These are phyloP conservation scores for Boletus tomentosulus DNA, from an alignment of 768 basidiomycete species.

Conservation along the genomic window DNA sequence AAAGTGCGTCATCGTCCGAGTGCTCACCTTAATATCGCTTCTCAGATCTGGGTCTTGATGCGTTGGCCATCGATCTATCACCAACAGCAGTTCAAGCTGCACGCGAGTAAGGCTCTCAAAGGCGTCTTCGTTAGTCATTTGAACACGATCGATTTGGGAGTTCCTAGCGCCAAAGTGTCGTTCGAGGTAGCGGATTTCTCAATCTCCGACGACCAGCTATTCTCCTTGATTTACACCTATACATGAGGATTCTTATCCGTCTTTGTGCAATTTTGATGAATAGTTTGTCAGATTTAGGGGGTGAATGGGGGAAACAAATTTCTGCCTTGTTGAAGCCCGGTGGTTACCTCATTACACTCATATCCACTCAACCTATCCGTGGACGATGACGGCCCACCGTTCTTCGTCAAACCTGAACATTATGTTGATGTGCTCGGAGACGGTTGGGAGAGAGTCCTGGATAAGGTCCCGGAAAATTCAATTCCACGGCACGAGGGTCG, in stretches of 20 bases:
- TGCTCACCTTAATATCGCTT: slow-evolving; percentile 7
- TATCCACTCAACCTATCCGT: slow-evolving; percentile 48
- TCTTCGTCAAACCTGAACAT: slow-evolving; percentile 52
- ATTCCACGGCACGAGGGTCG: slow-evolving; percentile 40
- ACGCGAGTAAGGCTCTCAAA: slow-evolving; percentile 14
- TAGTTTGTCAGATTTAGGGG: slow-evolving; percentile 41
- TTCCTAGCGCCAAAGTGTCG: slow-evolving; percentile 3
- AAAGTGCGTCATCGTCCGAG: background rate
- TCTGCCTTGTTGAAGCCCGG: slow-evolving; percentile 52
- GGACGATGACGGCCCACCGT: slow-evolving; percentile 58
- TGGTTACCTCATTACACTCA: slow-evolving; percentile 56
- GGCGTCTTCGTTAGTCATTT: background rate
- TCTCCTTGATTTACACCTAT: slow-evolving; percentile 17
- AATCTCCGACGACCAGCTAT: slow-evolving; percentile 9
- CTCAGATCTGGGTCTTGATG: slow-evolving; percentile 15
- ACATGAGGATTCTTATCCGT: slow-evolving; percentile 1
- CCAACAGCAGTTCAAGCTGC: slow-evolving; percentile 14
- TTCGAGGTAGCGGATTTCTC: slow-evolving; percentile 22
- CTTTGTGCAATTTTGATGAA: background rate
- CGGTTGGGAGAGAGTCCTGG: slow-evolving; percentile 51
- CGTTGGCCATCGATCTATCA: slow-evolving; percentile 18
- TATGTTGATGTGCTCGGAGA: slow-evolving; percentile 48
- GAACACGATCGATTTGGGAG: background rate
- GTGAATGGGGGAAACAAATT: slow-evolving; percentile 58
- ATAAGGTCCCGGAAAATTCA: slow-evolving; percentile 46